These are phyloP conservation scores for Teratosphaeria destructans DNA, from an alignment of 2,329 filamentous ascomycete species.

Conservation along the genomic window DNA sequence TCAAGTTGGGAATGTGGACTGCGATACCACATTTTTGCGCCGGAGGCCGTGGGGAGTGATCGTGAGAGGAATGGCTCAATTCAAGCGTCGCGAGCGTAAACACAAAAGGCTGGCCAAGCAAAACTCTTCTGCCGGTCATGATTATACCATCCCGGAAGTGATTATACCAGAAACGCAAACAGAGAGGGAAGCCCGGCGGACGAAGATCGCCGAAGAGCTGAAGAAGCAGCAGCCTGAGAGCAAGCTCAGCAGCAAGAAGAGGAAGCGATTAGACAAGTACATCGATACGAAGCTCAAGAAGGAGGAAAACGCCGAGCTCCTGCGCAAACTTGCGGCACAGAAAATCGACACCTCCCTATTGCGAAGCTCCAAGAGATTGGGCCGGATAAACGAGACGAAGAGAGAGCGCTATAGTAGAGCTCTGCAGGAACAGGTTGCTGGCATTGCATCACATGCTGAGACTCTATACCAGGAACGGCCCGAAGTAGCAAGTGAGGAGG, in stretches of 20 bases:
- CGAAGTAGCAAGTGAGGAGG: constrained; percentile 6
- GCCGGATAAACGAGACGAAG: constrained; percentile 61
- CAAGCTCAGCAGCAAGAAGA: constrained; percentile 53
- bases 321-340: constrained; percentile 69
- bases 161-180: constrained; percentile 39
- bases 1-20: background rate
- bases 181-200: constrained; percentile 44
- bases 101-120: constrained; percentile 55
- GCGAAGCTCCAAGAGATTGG: constrained; percentile 66
- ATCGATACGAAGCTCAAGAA: constrained; percentile 87
- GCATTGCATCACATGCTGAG: constrained; percentile 45
- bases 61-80: constrained; percentile 14
- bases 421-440: constrained; percentile 52
- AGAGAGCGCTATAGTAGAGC: constrained; percentile 53
- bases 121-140: constrained; percentile 31
- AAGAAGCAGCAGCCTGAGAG: constrained; percentile 42
- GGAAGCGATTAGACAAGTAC: constrained; percentile 59
- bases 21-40: background rate
- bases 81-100: constrained; percentile 48
- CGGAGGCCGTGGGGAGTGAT: background rate
- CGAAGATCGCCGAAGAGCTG: constrained; percentile 45
- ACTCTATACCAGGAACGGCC: constrained; percentile 41
- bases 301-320: constrained; percentile 75
- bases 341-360: constrained; percentile 77
- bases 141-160: constrained; percentile 45